Evolutionary conservation across 2,329 filamentous ascomycete genomes (phyloP), one percentile per base, ranked within the genome.

Genomic region (Diaporthe citrichinensis): DNA sequence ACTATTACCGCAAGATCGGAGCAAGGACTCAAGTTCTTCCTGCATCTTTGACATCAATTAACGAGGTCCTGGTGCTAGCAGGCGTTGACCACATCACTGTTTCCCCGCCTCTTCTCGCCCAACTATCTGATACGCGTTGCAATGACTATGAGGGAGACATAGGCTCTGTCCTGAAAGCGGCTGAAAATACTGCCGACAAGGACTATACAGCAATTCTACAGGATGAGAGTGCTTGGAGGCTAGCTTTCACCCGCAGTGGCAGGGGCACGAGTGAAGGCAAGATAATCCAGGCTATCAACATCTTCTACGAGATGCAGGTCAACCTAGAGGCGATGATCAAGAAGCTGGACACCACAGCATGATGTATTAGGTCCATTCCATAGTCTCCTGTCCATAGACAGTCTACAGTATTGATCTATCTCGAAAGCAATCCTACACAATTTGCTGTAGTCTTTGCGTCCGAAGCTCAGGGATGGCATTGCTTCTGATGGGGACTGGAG

Each of bases 61-160:
- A 88, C 2, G 90, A 93, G 78, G 88, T 91, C n/a, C 88, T 91
- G 84, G 84, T 84, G 61, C 84, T 93, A 2, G 89, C 89, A 2
- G 90, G 91, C 0, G 87, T 88, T 1, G 84, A 91, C 51, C 89
- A 91, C 79, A 88, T 93, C 31, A 92, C 91, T 0, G 85, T 93
- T 49, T 85, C 90, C 0, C 90, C 91, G 0, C 82, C 82, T 0
- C 81, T 92, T 2, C 82, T 93, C 36, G 81, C 81, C 12, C 82
- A 86, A 46, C 84, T 91, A n/a, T 83, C 85, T 0, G 81, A 82
- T 17, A 84, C 84, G 17, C 79, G 84, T 0, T 78, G 81, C 8
- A 80, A 83, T 5, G 72, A 80, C 0, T 82, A 82, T 81, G 75
- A 81, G 41, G 81, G 81, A 1, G 77, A 83, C 46, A 67, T 83